Percentiles rank a stretch among this genome's conserved stretches.
Evolutionary conservation across 2,329 filamentous ascomycete species (phyloP).

Genomic region (Botryotinia narcissicola): DNA sequence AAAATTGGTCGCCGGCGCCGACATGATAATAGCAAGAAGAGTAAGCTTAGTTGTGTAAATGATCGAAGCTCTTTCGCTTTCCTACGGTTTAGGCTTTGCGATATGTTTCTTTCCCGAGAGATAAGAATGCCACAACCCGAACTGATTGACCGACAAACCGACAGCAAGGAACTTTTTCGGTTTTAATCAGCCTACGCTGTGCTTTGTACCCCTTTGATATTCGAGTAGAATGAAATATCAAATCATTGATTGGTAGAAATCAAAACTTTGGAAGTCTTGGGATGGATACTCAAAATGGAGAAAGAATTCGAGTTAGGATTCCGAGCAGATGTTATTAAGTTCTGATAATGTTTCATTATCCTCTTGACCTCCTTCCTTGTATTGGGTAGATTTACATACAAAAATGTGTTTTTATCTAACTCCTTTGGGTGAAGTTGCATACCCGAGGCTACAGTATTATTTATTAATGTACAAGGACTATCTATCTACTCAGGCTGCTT

Average conservation of each 20-base stretch:
- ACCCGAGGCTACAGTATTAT: neutral
- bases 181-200: neutral
- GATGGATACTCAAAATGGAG: neutral
- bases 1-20: slow-evolving; percentile 11
- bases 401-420: neutral
- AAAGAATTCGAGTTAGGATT: neutral
- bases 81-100: slow-evolving; percentile 27
- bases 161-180: neutral
- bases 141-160: neutral
- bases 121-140: slow-evolving; percentile 4
- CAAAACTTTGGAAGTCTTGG: neutral
- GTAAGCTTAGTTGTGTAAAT: slow-evolving; percentile 21
- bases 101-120: slow-evolving; percentile 7
- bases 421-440: slow-evolving; percentile 3
- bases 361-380: neutral
- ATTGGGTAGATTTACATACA: neutral
- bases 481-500: neutral
- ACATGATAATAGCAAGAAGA: slow-evolving; percentile 14
- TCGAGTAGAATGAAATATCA: neutral
- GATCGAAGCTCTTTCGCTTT: slow-evolving; percentile 21
- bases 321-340: neutral
- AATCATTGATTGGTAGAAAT: neutral
- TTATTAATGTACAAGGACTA: neutral
- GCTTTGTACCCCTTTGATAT: neutral
- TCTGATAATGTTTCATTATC: neutral